A percentile compares a stretch with the other conserved stretches of the same genome.
phyloP scores from a whole-genome alignment of 2,329 filamentous ascomycete genomes.

The Pseudogymnoascus destructans region DNA sequence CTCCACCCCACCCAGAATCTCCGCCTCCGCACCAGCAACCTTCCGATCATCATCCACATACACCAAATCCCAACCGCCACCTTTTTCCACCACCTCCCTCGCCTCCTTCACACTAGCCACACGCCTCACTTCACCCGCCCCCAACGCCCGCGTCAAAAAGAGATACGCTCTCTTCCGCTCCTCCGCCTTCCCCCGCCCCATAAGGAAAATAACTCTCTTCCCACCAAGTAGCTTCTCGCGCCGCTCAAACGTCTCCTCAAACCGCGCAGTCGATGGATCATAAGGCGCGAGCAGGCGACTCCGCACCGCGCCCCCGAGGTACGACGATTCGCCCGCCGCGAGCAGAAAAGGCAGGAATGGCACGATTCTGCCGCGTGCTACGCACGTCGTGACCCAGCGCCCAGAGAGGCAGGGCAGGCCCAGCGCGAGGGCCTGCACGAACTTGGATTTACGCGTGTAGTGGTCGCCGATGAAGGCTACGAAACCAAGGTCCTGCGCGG shows the following conservation, averaged over 20 bases:
- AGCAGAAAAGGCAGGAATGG: slow-evolving; percentile 75
- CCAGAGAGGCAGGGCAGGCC: slow-evolving; percentile 75
- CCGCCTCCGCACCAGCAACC: slow-evolving; percentile 33
- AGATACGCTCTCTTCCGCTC: slow-evolving; percentile 58
- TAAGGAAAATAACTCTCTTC: slow-evolving; percentile 59
- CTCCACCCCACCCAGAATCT: slow-evolving; percentile 20
- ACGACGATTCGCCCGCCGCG: slow-evolving; percentile 66
- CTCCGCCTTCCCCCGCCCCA: slow-evolving; percentile 47
- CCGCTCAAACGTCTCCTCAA: slow-evolving; percentile 42
- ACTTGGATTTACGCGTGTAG: slow-evolving; percentile 79
- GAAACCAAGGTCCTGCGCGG: slow-evolving; percentile 52
- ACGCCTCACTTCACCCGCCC: slow-evolving; percentile 51
- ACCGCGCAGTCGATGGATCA: slow-evolving; percentile 39
- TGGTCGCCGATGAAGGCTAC: slow-evolving; percentile 74
- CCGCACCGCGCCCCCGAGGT: slow-evolving; percentile 62
- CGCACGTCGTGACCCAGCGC: slow-evolving; percentile 66
- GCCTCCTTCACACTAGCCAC: slow-evolving; percentile 56
- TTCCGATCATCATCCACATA: slow-evolving; percentile 51
- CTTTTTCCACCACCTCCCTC: slow-evolving; percentile 36
- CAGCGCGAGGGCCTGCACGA: slow-evolving; percentile 85
- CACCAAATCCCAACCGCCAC: slow-evolving; percentile 56
- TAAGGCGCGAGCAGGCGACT: slow-evolving; percentile 58
- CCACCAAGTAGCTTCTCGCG: slow-evolving; percentile 52
- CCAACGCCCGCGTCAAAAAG: slow-evolving; percentile 68
- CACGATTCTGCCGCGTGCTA: slow-evolving; percentile 46